phyloP scores from a whole-genome alignment of 306 rosid genomes.

The Citrullus amarus region DNA sequence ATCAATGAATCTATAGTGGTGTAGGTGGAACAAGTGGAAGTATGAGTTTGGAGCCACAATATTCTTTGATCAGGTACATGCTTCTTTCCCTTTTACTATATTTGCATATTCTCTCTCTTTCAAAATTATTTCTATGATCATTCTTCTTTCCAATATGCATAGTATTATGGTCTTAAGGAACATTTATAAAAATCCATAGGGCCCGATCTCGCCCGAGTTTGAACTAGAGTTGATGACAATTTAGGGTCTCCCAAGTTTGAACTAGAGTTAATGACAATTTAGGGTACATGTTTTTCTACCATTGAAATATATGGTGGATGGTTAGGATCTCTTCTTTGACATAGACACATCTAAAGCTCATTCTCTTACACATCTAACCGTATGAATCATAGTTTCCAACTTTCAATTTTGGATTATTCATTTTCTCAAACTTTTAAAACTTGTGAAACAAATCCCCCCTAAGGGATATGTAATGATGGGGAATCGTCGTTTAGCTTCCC shows the following conservation, averaged over 20 bases:
- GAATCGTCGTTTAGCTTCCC: background rate
- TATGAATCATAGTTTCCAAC: background rate
- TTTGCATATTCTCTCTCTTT: background rate
- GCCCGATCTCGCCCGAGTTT: background rate
- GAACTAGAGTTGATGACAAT: background rate
- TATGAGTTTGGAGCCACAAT: background rate
- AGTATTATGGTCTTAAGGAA: background rate
- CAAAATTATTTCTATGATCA: background rate
- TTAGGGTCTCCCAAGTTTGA: background rate
- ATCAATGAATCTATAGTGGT: conserved; percentile 3
- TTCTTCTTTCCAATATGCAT: background rate
- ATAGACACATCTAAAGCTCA: background rate
- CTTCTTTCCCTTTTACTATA: background rate
- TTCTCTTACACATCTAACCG: background rate
- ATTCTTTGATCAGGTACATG: background rate
- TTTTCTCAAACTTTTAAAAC: background rate
- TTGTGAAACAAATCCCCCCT: background rate
- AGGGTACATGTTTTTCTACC: background rate
- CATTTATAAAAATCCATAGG: background rate
- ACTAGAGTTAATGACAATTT: background rate
- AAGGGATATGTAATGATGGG: background rate
- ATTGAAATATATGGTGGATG: background rate
- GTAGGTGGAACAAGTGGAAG: conserved; percentile 3
- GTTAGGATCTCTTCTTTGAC: background rate
- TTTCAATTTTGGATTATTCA: background rate